Evolutionary conservation across 371 early-diverging fungal genomes (phyloP), one percentile per base, ranked within the genome.

Genomic region (Lichtheimia corymbifera): DNA sequence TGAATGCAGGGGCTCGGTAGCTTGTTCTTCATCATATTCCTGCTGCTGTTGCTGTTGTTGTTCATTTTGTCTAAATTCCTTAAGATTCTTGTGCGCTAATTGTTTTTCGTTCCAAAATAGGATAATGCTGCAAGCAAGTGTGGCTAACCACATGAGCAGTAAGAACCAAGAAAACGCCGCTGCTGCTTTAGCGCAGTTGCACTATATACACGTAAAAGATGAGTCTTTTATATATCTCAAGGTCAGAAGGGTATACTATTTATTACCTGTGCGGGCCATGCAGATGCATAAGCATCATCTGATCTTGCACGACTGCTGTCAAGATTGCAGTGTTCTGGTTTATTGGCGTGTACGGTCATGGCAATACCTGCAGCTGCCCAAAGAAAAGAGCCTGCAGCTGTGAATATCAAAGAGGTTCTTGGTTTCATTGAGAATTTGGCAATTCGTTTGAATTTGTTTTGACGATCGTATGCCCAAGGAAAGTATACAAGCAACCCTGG

Each of bases 81-180:
- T 35, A 15, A 76, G 55, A 58, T 68, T 72, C 40, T 74, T 63
- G 49, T 72, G 77, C 25, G 76, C 70, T 0, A 67, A 50, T 14
- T 67, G 64, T 28, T 77, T 80, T 58, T 80, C 80, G 41, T 64
- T 71, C 71, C 75, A 77, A 52, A 75, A 73, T 11, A 65, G 56
- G 18, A 80, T 59, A 25, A 63, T 54, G 2, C 71, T 67, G 28
- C 72, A 65, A 15, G 65, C 44, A 41, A 77, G 57, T 14, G 77
- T 66, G 4, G 57, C 57, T 9, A 77, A 9, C 77, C 80, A 80
- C 40, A 72, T 25, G 51, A 80, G 51, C 62, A 75, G 73, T n/a
- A 72, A 75, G 17, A 75, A 61, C 80, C 80, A 80, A 18, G 76
- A 55, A 65, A 80, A 77, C 13, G 56, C 80, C 28, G 77, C 72